Evolutionary conservation across 768 basidiomycete species (phyloP).

Genomic region (Suillus paluster): DNA sequence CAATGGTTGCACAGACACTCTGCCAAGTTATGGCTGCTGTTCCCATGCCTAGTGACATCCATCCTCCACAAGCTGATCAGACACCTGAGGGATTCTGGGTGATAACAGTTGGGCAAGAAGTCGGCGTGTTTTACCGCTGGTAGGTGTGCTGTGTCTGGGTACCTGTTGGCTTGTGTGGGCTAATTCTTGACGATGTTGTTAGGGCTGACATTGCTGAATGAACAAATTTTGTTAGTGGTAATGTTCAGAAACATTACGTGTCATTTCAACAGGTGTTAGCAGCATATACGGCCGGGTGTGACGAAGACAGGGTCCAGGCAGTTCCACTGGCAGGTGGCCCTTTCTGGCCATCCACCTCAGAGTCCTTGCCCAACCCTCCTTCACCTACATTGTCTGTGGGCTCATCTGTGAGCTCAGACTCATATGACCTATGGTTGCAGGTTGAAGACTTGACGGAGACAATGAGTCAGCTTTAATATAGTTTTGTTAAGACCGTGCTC

Average conservation of each 20-base stretch:
- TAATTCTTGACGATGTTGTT: neutral
- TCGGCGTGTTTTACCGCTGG: conserved; percentile 3
- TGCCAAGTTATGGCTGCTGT: too few species aligned
- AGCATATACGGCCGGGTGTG: neutral
- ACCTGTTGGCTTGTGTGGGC: too few species aligned
- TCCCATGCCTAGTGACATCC: too few species aligned
- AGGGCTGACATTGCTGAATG: conserved; percentile 5
- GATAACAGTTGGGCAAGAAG: conserved; percentile 2
- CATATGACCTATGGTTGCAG: conserved; percentile 2
- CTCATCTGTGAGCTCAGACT: neutral
- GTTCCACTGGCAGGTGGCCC: neutral
- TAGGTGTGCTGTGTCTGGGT: too few species aligned
- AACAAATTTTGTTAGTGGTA: neutral
- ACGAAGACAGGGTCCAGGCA: neutral
- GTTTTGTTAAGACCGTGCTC: too few species aligned
- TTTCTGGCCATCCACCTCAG: neutral
- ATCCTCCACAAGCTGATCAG: too few species aligned
- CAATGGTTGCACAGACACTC: too few species aligned
- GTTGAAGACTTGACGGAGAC: conserved; percentile 1
- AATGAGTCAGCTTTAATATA: neutral
- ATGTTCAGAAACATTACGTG: neutral
- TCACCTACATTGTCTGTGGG: neutral
- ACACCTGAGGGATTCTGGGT: conserved; percentile 2
- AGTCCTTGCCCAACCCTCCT: neutral
- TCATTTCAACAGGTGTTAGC: neutral